Percentiles rank a stretch among this genome's conserved stretches.
Conservation (phyloP, 495 filamentous ascomycete genomes). For the Penicillium mononematosum region DNA sequence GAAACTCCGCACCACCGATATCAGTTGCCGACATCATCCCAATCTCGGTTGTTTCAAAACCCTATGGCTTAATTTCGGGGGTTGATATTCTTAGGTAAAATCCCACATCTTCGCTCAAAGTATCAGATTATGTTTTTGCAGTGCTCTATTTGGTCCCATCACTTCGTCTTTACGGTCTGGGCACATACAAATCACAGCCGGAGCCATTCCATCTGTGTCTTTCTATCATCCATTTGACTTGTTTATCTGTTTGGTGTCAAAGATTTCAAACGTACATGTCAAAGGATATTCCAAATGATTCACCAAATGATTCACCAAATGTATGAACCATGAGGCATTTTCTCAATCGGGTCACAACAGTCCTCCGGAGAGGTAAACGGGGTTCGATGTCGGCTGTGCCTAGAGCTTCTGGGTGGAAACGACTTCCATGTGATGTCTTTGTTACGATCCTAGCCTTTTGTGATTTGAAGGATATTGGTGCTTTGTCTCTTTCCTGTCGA, state of each 20-base stretch:
- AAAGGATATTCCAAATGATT: neutral
- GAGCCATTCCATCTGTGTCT: neutral
- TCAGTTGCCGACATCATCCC: neutral
- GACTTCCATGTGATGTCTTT: constrained; percentile 25
- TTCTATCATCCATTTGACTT: neutral
- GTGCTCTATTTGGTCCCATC: neutral
- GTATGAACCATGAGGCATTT: constrained; percentile 18
- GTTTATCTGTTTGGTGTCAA: neutral
- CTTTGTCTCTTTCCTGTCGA: constrained; percentile 26
- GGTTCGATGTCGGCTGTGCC: constrained; percentile 1
- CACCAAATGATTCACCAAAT: neutral
- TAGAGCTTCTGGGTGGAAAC: constrained; percentile 21
- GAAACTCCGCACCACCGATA: neutral
- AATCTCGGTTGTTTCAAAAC: constrained; percentile 8
- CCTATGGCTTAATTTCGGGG: neutral
- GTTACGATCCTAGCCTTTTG: constrained; percentile 24
- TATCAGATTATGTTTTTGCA: neutral
- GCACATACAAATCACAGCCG: neutral
- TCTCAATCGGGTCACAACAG: constrained; percentile 19
- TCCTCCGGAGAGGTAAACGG: constrained; percentile 19
- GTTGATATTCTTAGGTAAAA: neutral
- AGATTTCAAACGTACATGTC: neutral
- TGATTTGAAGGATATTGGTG: constrained; percentile 24
- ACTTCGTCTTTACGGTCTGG: neutral
- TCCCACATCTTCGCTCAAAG: neutral